Evolutionary conservation across 2,329 filamentous ascomycete species (phyloP).

Genomic region (Ascosphaera apis): DNA sequence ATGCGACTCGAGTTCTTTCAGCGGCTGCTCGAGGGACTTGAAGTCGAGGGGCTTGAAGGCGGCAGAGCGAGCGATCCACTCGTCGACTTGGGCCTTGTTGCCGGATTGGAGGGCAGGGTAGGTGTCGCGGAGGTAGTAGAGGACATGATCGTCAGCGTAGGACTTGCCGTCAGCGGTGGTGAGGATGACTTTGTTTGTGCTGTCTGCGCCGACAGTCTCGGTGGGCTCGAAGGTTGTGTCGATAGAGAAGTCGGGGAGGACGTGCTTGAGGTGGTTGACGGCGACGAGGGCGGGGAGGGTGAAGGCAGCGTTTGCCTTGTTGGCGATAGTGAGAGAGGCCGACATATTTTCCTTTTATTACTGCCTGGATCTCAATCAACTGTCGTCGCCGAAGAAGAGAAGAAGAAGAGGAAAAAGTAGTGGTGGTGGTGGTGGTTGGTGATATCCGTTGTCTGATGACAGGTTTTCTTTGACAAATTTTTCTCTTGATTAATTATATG

Average conservation of each 20-base stretch:
- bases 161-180: constrained; percentile 4
- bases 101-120: constrained; percentile 5
- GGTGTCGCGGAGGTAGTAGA: constrained; percentile 5
- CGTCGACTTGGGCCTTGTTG: constrained; percentile 6
- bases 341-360: too few relatives aligned
- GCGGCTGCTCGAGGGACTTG: constrained; percentile 7
- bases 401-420: too few relatives aligned
- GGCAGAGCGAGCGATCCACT: constrained; percentile 6
- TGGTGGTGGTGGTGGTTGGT: too few relatives aligned
- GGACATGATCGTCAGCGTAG: constrained; percentile 6
- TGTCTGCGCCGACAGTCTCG: constrained; percentile 5
- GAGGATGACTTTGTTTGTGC: constrained; percentile 4
- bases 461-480: too few relatives aligned
- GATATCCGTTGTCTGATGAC: too few relatives aligned
- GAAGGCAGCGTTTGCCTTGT: constrained; percentile 5
- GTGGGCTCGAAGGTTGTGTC: constrained; percentile 5
- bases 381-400: too few relatives aligned
- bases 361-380: too few relatives aligned
- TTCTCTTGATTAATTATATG: too few relatives aligned
- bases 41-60: constrained; percentile 6
- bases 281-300: constrained; percentile 6
- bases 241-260: constrained; percentile 3
- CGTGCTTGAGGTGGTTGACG: constrained; percentile 5
- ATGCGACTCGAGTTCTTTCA: constrained; percentile 8
- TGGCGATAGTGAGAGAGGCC: constrained; percentile 6